phyloP scores from a whole-genome alignment of 371 early-diverging fungal genomes.

The Nematocida sp. region DNA sequence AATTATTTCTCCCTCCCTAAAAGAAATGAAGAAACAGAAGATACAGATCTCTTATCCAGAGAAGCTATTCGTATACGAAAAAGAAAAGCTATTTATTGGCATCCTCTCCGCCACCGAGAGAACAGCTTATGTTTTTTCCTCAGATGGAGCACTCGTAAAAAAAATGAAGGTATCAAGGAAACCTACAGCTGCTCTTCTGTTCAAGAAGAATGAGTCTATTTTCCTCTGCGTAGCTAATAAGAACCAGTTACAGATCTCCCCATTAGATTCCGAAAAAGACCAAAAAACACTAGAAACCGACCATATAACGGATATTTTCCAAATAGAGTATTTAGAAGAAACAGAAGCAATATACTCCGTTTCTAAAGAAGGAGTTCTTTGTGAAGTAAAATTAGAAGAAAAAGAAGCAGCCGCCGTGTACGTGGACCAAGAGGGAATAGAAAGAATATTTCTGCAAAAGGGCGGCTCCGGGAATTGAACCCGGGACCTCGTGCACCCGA shows the following conservation, averaged over 20 bases:
- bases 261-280: neutral
- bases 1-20: neutral
- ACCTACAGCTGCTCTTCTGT: neutral
- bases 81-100: neutral
- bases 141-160: slow-evolving; percentile 6
- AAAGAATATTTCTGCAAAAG: slow-evolving; percentile 42
- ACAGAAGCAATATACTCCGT: neutral
- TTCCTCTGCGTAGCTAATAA: neutral
- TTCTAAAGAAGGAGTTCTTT: slow-evolving; percentile 42
- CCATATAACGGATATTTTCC: slow-evolving; percentile 11
- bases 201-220: neutral
- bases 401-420: slow-evolving; percentile 18
- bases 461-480: slow-evolving; percentile 69
- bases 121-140: neutral
- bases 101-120: neutral
- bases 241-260: neutral
- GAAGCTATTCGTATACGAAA: neutral
- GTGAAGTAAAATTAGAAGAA: slow-evolving; percentile 5
- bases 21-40: neutral
- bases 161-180: neutral
- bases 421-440: slow-evolving; percentile 29
- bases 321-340: neutral
- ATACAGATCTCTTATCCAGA: neutral
- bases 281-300: slow-evolving; percentile 18
- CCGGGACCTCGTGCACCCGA: slow-evolving; percentile 70